These are phyloP conservation scores for Phaeotremella fagi DNA, from an alignment of 768 basidiomycete species.

Conservation along the genomic window DNA sequence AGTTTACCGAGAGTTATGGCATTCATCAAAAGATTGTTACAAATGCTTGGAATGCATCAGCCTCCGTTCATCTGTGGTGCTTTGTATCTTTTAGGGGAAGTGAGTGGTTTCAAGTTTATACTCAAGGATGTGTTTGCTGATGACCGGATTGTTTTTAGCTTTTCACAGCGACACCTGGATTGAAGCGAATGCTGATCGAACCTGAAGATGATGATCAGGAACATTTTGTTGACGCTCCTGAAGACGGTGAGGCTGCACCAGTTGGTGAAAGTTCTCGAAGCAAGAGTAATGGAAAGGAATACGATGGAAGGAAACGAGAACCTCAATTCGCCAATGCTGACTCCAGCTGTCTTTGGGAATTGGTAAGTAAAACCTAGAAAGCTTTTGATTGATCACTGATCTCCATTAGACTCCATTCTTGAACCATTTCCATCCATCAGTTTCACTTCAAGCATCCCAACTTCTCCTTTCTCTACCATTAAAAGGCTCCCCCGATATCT, in stretches of 20 bases:
- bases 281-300: conserved; percentile 45
- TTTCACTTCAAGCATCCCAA: conserved; percentile 79
- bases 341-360: conserved; percentile 77
- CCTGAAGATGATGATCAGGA: conserved; percentile 49
- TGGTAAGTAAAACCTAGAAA: conserved; percentile 56
- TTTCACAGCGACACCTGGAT: conserved; percentile 54
- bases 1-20: conserved; percentile 65
- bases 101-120: conserved; percentile 51
- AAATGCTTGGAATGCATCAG: conserved; percentile 68
- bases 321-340: conserved; percentile 80
- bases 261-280: conserved; percentile 7
- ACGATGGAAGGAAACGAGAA: conserved; percentile 86
- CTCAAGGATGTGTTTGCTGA: conserved; percentile 50
- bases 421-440: conserved; percentile 82
- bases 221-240: conserved; percentile 43
- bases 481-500: conserved; percentile 79
- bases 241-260: conserved; percentile 15
- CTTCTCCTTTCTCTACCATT: conserved; percentile 68
- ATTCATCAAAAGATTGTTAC: conserved; percentile 75
- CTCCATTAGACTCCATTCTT: conserved; percentile 64
- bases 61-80: conserved; percentile 86
- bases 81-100: conserved; percentile 74
- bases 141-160: conserved; percentile 49
- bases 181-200: conserved; percentile 54
- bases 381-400: background rate